Conservation (phyloP, 225 moss, liverwort and hornwort species). For the Marchantia paleacea region DNA sequence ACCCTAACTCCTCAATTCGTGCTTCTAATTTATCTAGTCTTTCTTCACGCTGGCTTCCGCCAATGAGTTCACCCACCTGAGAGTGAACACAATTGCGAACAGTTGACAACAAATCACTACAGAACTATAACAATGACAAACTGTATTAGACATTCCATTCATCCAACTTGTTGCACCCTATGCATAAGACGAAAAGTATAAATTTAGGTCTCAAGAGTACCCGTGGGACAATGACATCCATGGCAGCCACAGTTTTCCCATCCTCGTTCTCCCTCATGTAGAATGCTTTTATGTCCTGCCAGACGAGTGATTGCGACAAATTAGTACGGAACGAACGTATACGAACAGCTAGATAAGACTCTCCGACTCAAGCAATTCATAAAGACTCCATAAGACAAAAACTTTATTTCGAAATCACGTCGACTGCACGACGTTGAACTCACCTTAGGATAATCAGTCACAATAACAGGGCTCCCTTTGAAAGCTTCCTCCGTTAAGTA, state of each 20-base stretch:
- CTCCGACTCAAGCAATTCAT: background rate
- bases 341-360: background rate
- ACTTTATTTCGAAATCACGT: background rate
- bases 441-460: conserved; percentile 98
- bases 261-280: conserved; percentile 99
- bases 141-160: no score
- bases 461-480: conserved; percentile 76
- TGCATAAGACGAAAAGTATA: background rate
- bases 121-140: background rate
- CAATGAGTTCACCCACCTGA: conserved; percentile 88
- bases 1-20: conserved; percentile 81
- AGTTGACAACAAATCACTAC: background rate
- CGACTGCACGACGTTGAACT: background rate
- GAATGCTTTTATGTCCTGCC: conserved; percentile 93
- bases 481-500: conserved; percentile 92
- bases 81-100: background rate
- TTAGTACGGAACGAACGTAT: background rate
- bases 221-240: conserved; percentile 95
- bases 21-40: conserved; percentile 70
- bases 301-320: background rate
- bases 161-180: background rate
- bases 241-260: conserved; percentile 93
- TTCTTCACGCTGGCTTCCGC: conserved; percentile 97
- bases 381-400: no score
- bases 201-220: conserved; percentile 25